Evolutionary conservation across 73 alveolate genomes (phyloP).

Genomic region (Loxodes magnus): DNA sequence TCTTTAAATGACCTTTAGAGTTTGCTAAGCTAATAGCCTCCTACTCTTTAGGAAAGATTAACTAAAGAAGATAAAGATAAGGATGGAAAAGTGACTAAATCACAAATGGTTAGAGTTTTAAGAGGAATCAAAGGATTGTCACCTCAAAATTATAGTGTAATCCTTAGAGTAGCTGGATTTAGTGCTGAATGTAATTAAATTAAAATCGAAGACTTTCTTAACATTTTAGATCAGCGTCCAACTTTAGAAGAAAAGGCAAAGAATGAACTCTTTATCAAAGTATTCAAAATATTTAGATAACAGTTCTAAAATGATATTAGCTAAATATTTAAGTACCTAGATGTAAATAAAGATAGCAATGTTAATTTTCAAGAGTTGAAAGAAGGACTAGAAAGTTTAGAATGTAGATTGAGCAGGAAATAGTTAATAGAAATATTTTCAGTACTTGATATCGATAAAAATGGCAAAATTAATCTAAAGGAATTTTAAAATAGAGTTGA

Average conservation of each 20-base stretch:
- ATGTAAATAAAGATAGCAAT: conserved; percentile 6
- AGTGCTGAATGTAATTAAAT: not conserved
- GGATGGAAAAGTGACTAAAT: conserved; percentile 13
- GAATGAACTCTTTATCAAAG: not conserved
- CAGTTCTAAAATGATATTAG: not conserved
- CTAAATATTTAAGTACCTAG: conserved; percentile 4
- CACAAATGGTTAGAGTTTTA: conserved; percentile 4
- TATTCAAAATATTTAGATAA: conserved; percentile 1
- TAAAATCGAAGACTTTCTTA: not conserved
- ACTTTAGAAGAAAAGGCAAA: not conserved
- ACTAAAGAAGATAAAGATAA: conserved; percentile 1
- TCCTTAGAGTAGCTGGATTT: conserved; percentile 9
- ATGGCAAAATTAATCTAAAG: not conserved
- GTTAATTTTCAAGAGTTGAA: conserved; percentile 7
- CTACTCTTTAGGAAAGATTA: conserved; percentile 2
- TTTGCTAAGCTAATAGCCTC: not conserved
- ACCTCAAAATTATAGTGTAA: conserved; percentile 2
- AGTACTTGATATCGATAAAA: conserved; percentile 7
- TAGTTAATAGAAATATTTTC: conserved; percentile 5
- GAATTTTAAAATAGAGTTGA: conserved; percentile 4
- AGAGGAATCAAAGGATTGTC: not conserved
- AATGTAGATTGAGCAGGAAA: not conserved
- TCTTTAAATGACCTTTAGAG: conserved; percentile 1
- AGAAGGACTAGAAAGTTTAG: not conserved
- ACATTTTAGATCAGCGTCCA: too few species aligned